Evolutionary conservation across 2,329 filamentous ascomycete genomes (phyloP).

Genomic region (Neopestalotiopsis sp.): DNA sequence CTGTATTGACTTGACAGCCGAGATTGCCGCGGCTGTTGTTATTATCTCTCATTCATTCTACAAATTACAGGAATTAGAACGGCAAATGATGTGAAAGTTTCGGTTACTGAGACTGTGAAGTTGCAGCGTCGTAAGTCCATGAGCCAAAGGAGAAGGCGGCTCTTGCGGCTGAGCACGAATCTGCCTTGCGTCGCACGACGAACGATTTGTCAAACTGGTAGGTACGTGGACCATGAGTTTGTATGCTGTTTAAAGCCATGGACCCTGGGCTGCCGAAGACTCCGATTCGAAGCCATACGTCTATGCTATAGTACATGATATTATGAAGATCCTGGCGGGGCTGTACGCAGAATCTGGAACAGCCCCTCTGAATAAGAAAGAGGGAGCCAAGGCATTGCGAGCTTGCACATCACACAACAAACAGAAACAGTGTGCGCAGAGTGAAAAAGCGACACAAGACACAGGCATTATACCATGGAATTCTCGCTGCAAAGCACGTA

Average conservation of each 20-base stretch:
- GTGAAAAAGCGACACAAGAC: background rate
- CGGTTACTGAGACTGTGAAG: background rate
- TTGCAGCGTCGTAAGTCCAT: background rate
- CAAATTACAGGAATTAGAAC: background rate
- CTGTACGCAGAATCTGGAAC: background rate
- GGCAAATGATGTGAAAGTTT: background rate
- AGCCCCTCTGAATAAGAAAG: background rate
- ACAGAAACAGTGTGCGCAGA: background rate
- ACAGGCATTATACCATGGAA: background rate
- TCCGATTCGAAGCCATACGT: background rate
- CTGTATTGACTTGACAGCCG: background rate
- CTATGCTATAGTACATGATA: background rate
- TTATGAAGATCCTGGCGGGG: constrained; percentile 3
- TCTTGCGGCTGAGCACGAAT: background rate
- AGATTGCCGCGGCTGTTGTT: background rate
- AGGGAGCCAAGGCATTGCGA: background rate
- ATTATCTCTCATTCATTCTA: background rate
- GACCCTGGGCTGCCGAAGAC: background rate
- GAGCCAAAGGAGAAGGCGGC: background rate
- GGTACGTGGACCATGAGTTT: too few species aligned
- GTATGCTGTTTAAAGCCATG: background rate
- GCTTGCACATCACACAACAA: background rate
- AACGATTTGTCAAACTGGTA: too few species aligned
- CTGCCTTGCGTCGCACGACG: background rate
- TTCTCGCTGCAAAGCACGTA: background rate